Base-by-base conservation (phyloP, 164 flowering plant genomes). In the Malania oleifera region DNA sequence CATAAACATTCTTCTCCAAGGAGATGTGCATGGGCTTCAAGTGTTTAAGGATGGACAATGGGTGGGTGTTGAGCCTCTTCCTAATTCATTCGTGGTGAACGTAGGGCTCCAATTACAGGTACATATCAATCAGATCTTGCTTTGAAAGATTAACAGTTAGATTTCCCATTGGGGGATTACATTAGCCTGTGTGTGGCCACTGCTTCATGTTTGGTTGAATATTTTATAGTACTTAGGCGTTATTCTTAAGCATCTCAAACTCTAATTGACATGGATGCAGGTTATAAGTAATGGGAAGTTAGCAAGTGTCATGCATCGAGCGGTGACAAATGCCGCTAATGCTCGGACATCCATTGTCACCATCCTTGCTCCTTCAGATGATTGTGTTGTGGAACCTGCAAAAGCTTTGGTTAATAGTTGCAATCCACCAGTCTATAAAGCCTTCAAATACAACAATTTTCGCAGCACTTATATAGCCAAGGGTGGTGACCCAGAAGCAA, bases 1-100 rank as follows among this genome's bases (percentile, higher is more conserved):
- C 31, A 47, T 79, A 7, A 77, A 79, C 13, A 22, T 79, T 19
- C 68, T 80, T 14, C 62, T 40, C 14, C 80, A 80, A 70, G 76
- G 70, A 9, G 62, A 67, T 46, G 59, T 54, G 22, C 23, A 14
- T 15, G 84, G 84, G 11, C 77, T 77, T 63, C 81, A 77, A 52
- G 74, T 80, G 35, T 52, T 65, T 24, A 66, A 64, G 15, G 64
- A 66, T 52, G 79, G 72, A 1, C n/a, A 67, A 28, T 72, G 80
- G 72, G 52, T 72, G 18, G 59, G 19, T 27, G 66, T 68, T 14
- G 60, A 68, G n/a, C 73, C 68, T 5, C 29, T 60, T 18, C 65
- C 73, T 4, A 26, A 71, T 58, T 73, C 77, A 1, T 69, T 79
- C 51, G 63, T 76, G 17, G 65, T 79, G 7, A 67, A 64, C 49